A percentile compares a stretch with the other conserved stretches of the same genome.
Conservation (phyloP, 495 filamentous ascomycete genomes). For the Mytilinidion resinicola region DNA sequence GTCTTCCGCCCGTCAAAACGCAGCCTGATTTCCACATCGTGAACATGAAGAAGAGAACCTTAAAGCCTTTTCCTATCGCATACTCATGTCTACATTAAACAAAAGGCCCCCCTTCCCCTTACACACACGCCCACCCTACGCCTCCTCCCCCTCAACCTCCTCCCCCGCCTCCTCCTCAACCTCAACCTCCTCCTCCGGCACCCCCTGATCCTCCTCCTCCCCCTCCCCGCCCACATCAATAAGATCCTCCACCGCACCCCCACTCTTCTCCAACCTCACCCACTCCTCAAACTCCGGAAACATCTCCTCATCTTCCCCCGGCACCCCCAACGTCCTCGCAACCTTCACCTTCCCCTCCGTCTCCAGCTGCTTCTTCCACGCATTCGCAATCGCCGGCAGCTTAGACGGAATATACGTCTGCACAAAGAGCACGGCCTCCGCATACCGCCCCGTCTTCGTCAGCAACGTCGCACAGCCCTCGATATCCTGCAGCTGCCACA, state of each 20-base stretch:
- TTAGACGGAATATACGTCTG: slow-evolving; percentile 89
- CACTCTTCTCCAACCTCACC: slow-evolving; percentile 70
- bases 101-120: too few species aligned
- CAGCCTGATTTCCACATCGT: too few species aligned
- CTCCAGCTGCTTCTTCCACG: slow-evolving; percentile 79
- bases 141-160: slow-evolving; percentile 24
- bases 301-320: slow-evolving; percentile 72
- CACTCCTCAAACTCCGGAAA: slow-evolving; percentile 97
- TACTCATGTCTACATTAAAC: too few species aligned
- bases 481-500: slow-evolving; percentile 82
- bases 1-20: too few species aligned
- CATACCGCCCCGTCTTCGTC: slow-evolving; percentile 64
- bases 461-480: slow-evolving; percentile 77
- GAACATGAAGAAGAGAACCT: too few species aligned
- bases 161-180: slow-evolving; percentile 18
- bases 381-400: slow-evolving; percentile 57
- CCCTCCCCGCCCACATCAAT: slow-evolving; percentile 25
- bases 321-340: slow-evolving; percentile 73
- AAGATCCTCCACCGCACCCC: slow-evolving; percentile 31
- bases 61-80: too few species aligned
- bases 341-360: slow-evolving; percentile 75
- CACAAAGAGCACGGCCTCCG: slow-evolving; percentile 83
- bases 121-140: too few species aligned
- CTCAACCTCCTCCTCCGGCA: slow-evolving; percentile 12
- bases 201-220: slow-evolving; percentile 17